phyloP scores from a whole-genome alignment of 108 stramenopile genomes.

The Nitzschia sp. region DNA sequence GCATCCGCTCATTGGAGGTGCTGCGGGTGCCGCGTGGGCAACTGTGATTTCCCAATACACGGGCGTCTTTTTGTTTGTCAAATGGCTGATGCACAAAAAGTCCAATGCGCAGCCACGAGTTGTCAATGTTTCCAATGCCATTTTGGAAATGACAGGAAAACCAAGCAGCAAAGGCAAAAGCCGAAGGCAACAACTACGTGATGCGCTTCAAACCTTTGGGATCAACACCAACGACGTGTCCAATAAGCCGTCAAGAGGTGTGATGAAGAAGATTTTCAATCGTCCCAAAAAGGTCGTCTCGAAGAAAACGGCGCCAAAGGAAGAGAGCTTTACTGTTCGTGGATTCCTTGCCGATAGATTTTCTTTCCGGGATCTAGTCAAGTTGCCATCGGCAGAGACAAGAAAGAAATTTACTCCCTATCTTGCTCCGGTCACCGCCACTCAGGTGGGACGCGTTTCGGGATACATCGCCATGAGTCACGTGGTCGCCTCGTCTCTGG shows the following conservation, averaged over 20 bases:
- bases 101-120: constrained; percentile 18
- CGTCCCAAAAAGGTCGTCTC: constrained; percentile 9
- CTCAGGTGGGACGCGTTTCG: constrained; percentile 73
- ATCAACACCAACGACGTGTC: neutral
- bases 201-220: constrained; percentile 13
- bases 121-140: constrained; percentile 59
- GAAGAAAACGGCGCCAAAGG: constrained; percentile 6
- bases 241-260: no score
- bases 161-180: constrained; percentile 26
- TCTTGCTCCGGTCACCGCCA: constrained; percentile 75
- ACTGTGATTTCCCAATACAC: constrained; percentile 83
- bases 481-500: constrained; percentile 70
- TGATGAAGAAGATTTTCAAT: neutral
- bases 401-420: constrained; percentile 61
- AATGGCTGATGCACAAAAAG: constrained; percentile 53
- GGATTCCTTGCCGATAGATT: constrained; percentile 47
- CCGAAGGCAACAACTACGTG: constrained; percentile 34
- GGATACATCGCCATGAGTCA: constrained; percentile 86
- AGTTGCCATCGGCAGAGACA: constrained; percentile 31
- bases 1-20: constrained; percentile 68
- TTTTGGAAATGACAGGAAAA: constrained; percentile 63
- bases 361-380: constrained; percentile 35
- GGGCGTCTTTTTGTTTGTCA: constrained; percentile 66
- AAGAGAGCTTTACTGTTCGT: constrained; percentile 17
- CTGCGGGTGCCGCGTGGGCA: constrained; percentile 91